Percentiles rank a stretch among this genome's conserved stretches.
Conservation (phyloP, 2,329 filamentous ascomycete genomes). For the Claviceps pazoutovae region DNA sequence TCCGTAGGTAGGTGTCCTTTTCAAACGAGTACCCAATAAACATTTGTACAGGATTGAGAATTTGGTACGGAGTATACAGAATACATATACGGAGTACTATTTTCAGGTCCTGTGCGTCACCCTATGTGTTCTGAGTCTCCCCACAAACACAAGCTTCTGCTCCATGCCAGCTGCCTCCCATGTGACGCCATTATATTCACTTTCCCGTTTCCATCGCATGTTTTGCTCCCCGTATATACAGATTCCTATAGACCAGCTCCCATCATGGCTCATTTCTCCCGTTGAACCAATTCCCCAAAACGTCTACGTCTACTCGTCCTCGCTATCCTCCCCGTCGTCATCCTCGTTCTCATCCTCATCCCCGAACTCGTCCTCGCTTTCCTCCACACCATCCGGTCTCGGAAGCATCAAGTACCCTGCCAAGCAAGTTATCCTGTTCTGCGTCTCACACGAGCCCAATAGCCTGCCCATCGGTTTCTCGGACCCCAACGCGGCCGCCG, state of each 20-base stretch:
- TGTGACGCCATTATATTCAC: too few relatives aligned
- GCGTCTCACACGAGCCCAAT: slow-evolving; percentile 68
- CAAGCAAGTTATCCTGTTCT: slow-evolving; percentile 80
- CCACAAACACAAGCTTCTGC: too few relatives aligned
- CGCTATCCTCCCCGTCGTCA: slow-evolving; percentile 15
- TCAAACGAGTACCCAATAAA: too few relatives aligned
- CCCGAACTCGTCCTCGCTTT: slow-evolving; percentile 38
- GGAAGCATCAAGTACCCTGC: slow-evolving; percentile 75
- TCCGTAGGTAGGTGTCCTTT: too few relatives aligned
- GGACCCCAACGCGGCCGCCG: not conserved
- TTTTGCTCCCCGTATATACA: too few relatives aligned
- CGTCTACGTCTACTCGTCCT: not conserved
- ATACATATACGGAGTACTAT: too few relatives aligned
- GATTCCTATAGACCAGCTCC: not conserved
- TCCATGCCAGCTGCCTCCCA: too few relatives aligned
- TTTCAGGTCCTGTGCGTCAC: too few relatives aligned
- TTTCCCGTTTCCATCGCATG: too few relatives aligned
- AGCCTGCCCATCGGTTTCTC: slow-evolving; percentile 43
- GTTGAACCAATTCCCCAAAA: not conserved
- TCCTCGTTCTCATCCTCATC: slow-evolving; percentile 25
- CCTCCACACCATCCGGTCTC: slow-evolving; percentile 45
- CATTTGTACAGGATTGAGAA: too few relatives aligned
- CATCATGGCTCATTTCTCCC: not conserved
- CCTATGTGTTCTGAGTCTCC: too few relatives aligned
- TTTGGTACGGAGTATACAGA: too few relatives aligned